A percentile compares a stretch with the other conserved stretches of the same genome.
Evolutionary conservation across 2,329 filamentous ascomycete species (phyloP).

Genomic region (Davidsoniella neocaledoniae): DNA sequence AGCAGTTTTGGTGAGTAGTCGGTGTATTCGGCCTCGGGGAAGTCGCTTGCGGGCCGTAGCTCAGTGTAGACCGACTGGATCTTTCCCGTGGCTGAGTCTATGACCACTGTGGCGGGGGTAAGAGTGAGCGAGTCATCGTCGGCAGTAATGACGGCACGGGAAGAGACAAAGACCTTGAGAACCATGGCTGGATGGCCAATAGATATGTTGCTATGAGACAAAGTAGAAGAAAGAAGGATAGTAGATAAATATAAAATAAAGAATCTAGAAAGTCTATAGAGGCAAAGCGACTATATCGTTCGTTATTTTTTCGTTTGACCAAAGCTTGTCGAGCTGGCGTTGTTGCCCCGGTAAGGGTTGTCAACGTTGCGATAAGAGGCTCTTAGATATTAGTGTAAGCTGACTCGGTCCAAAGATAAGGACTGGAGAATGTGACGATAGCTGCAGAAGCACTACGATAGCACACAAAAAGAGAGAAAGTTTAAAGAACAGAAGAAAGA

Average conservation of each 20-base stretch:
- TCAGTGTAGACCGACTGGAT: conserved; percentile 60
- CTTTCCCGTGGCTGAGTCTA: conserved; percentile 67
- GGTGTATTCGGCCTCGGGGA: conserved; percentile 60
- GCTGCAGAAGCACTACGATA: not conserved
- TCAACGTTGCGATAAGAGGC: no score
- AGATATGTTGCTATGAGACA: not conserved
- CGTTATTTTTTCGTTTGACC: no score
- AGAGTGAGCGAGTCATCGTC: conserved; percentile 43
- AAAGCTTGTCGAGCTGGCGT: no score
- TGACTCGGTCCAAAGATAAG: not conserved
- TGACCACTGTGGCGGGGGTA: conserved; percentile 65
- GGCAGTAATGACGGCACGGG: conserved; percentile 63
- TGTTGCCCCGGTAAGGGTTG: no score
- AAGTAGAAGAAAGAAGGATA: conserved; percentile 2
- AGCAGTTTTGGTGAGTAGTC: conserved; percentile 76
- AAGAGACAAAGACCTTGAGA: conserved; percentile 55
- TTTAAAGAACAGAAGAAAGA: not conserved
- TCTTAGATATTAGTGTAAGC: no score
- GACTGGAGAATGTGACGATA: not conserved
- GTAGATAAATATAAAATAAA: not conserved
- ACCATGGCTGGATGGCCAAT: no score
- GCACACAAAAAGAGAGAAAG: not conserved
- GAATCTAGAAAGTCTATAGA: no score
- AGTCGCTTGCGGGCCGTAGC: conserved; percentile 57
- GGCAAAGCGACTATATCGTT: no score